Percentiles rank a stretch among this genome's conserved stretches.
These are phyloP conservation scores for Stramenopiles sp. DNA, from an alignment of 352 stramenopile species.

Conservation along the genomic window DNA sequence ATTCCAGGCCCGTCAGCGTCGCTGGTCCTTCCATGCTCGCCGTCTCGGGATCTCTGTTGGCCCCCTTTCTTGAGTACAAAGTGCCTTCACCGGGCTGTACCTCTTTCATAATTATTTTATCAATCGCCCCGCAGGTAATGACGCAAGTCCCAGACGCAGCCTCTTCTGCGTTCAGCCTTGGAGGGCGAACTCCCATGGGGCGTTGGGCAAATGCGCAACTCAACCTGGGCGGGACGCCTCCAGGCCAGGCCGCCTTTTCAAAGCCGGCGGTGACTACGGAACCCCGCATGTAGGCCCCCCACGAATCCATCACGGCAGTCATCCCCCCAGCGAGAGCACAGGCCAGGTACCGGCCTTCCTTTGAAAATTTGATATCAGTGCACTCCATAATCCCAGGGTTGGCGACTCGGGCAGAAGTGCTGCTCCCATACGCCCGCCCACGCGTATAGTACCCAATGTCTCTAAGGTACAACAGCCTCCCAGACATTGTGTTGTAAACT, in stretches of 20 bases:
- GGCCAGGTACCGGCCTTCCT: not conserved
- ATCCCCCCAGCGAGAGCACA: not conserved
- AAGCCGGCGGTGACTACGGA: not conserved
- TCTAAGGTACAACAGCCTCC: not conserved
- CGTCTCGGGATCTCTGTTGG: not conserved
- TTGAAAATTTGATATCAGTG: not conserved
- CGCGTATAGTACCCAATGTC: not conserved
- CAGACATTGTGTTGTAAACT: slow-evolving; percentile 4
- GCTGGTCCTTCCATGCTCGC: not conserved
- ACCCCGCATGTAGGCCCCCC: not conserved
- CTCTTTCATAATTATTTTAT: not conserved
- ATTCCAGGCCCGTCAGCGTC: not conserved
- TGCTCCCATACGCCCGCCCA: not conserved
- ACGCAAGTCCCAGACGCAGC: not conserved
- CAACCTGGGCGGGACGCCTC: not conserved
- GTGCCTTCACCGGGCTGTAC: not conserved
- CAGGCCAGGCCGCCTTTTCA: not conserved
- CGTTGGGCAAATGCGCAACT: not conserved
- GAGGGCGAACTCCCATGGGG: not conserved
- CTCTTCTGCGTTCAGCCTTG: not conserved
- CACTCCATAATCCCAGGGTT: not conserved
- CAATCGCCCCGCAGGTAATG: not conserved
- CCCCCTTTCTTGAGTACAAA: not conserved
- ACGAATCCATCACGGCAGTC: not conserved
- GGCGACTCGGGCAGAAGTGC: not conserved